Percentiles rank a stretch among this genome's conserved stretches.
phyloP scores from a whole-genome alignment of 1,284 basidiomycete species.

The Boletellus dicymbophilus region DNA sequence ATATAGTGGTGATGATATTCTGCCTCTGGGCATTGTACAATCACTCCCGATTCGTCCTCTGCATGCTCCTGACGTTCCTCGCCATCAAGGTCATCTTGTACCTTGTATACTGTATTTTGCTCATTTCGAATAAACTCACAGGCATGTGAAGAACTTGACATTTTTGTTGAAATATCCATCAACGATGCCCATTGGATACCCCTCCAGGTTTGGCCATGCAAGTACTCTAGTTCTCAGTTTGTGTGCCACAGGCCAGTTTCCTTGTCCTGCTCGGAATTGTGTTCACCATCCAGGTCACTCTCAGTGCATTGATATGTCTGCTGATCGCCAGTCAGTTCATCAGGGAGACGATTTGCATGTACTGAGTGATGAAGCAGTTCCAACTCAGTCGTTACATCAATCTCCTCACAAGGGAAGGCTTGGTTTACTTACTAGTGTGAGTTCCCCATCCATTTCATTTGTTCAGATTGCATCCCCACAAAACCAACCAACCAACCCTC shows the following conservation, averaged over 20 bases:
- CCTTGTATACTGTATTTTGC: neutral
- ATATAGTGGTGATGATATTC: neutral
- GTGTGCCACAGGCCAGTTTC: neutral
- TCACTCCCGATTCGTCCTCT: neutral
- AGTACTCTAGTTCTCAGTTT: neutral
- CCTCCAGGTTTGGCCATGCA: no score
- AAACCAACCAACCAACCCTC: no score
- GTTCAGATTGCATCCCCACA: no score
- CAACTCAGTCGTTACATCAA: neutral
- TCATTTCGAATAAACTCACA: neutral
- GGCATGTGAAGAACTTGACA: neutral
- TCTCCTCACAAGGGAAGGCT: neutral
- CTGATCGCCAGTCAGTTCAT: neutral
- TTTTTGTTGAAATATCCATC: no score
- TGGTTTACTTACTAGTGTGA: neutral
- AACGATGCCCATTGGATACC: no score
- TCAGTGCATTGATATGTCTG: neutral
- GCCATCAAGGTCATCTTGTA: neutral
- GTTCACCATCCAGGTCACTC: neutral
- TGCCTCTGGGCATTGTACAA: neutral
- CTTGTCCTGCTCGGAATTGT: neutral
- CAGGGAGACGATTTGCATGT: neutral
- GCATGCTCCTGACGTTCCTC: neutral
- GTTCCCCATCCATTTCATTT: neutral
- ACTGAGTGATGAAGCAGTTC: neutral